A percentile compares a stretch with the other conserved stretches of the same genome.
phyloP scores from a whole-genome alignment of 768 basidiomycete species.

The Rhodotorula sphaerocarpa region DNA sequence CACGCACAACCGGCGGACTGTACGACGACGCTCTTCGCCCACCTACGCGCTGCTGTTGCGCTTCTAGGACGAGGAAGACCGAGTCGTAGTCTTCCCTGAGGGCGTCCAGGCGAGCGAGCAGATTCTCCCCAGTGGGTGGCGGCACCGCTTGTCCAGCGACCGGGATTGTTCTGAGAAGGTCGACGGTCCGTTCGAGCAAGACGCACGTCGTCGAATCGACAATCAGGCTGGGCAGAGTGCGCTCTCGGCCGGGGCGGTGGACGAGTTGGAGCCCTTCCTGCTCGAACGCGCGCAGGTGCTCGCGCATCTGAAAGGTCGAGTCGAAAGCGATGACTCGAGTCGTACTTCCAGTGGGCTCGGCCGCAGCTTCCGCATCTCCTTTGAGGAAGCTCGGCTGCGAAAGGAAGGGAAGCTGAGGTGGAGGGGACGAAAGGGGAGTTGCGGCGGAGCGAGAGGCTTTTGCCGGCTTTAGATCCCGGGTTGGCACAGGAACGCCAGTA shows the following conservation, averaged over 20 bases:
- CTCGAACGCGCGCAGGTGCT: neutral
- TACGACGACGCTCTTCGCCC: neutral
- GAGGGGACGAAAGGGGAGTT: too few relatives aligned
- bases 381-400: too few relatives aligned
- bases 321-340: neutral
- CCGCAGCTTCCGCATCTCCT: too few relatives aligned
- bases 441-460: too few relatives aligned
- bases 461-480: too few relatives aligned
- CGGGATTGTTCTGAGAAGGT: neutral
- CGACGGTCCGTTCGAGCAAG: neutral
- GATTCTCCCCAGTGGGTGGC: neutral
- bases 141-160: neutral
- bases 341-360: too few relatives aligned
- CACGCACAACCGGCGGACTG: neutral
- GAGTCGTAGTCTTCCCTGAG: neutral
- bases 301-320: neutral
- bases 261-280: neutral
- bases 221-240: conserved; percentile 4
- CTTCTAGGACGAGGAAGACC: conserved; percentile 3
- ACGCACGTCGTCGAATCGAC: neutral
- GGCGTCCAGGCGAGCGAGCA: neutral
- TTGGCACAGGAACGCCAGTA: too few relatives aligned
- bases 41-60: neutral
- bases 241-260: neutral
- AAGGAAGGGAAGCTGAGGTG: too few relatives aligned